A percentile compares a stretch with the other conserved stretches of the same genome.
These are phyloP conservation scores for Beauveria asiatica DNA, from an alignment of 2,329 filamentous ascomycete genomes.

Conservation along the genomic window DNA sequence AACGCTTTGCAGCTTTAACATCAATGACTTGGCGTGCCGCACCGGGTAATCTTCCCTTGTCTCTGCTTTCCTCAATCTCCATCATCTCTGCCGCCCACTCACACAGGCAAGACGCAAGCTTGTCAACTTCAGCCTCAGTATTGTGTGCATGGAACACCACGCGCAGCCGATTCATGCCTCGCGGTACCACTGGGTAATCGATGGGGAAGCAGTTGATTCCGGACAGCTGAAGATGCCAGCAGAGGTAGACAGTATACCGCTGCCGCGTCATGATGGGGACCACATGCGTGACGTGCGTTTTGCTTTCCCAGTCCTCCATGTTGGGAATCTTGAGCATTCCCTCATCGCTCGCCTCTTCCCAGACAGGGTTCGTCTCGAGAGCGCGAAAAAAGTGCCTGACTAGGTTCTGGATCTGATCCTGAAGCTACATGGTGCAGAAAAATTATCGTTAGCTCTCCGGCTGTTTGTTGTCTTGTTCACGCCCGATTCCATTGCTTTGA, in stretches of 20 bases:
- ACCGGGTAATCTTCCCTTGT: neutral
- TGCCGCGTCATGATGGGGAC: constrained; percentile 21
- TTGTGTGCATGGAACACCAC: constrained; percentile 34
- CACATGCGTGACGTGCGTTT: constrained; percentile 21
- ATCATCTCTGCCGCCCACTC: neutral
- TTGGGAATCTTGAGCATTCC: constrained; percentile 23
- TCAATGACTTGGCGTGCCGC: constrained; percentile 1
- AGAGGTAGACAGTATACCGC: constrained; percentile 17
- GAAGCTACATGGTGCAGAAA: constrained; percentile 7
- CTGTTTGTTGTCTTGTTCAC: neutral
- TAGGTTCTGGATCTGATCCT: constrained; percentile 17
- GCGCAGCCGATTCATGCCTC: constrained; percentile 29
- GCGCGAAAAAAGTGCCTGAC: constrained; percentile 21
- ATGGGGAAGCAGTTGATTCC: constrained; percentile 22
- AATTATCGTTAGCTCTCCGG: neutral
- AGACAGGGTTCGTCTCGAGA: constrained; percentile 18
- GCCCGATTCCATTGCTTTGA: neutral
- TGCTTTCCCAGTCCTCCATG: constrained; percentile 19
- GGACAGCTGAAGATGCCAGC: constrained; percentile 18
- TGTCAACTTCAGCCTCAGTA: constrained; percentile 25
- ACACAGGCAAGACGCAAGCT: neutral
- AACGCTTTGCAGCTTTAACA: neutral
- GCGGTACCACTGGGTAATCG: constrained; percentile 31
- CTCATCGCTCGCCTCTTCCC: constrained; percentile 15
- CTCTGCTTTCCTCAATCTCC: neutral